phyloP scores from a whole-genome alignment of 2,329 filamentous ascomycete species.

The Aspergillus udagawae region DNA sequence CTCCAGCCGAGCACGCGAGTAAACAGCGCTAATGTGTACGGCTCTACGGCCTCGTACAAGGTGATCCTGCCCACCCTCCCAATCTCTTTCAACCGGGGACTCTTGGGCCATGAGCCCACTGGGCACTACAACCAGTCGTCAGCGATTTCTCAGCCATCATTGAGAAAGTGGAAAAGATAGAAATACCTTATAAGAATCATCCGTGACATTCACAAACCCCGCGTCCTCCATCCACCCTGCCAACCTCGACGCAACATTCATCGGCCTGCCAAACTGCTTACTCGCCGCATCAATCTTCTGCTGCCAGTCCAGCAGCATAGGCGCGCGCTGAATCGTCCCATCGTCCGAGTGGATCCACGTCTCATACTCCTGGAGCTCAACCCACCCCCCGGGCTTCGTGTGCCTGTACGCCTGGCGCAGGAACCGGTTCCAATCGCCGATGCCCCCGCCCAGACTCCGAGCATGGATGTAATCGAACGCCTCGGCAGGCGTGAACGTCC shows the following conservation, averaged over 20 bases:
- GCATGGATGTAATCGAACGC: slow-evolving; percentile 40
- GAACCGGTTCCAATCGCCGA: slow-evolving; percentile 31
- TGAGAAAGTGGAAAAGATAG: neutral
- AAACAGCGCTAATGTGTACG: slow-evolving; percentile 37
- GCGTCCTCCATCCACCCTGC: slow-evolving; percentile 23
- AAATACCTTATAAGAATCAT: slow-evolving; percentile 34
- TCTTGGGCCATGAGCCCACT: slow-evolving; percentile 33
- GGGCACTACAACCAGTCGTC: slow-evolving; percentile 22
- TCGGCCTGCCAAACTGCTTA: slow-evolving; percentile 29
- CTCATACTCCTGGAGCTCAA: slow-evolving; percentile 36
- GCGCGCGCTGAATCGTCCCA: slow-evolving; percentile 24
- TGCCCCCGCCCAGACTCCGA: slow-evolving; percentile 34
- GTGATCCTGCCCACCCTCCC: slow-evolving; percentile 29
- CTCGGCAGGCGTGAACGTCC: slow-evolving; percentile 35
- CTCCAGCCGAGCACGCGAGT: slow-evolving; percentile 34
- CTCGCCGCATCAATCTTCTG: slow-evolving; percentile 27
- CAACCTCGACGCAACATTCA: slow-evolving; percentile 32
- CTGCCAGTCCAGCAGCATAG: slow-evolving; percentile 25
- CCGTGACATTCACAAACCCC: slow-evolving; percentile 31
- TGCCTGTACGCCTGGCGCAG: slow-evolving; percentile 29
- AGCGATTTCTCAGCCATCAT: slow-evolving; percentile 2
- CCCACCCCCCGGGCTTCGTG: slow-evolving; percentile 33
- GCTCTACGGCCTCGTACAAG: slow-evolving; percentile 31
- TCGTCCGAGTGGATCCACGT: slow-evolving; percentile 27
- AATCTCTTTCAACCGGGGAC: slow-evolving; percentile 31